Base-by-base conservation (phyloP, 306 rosid species). In the Dryas octopetala region DNA sequence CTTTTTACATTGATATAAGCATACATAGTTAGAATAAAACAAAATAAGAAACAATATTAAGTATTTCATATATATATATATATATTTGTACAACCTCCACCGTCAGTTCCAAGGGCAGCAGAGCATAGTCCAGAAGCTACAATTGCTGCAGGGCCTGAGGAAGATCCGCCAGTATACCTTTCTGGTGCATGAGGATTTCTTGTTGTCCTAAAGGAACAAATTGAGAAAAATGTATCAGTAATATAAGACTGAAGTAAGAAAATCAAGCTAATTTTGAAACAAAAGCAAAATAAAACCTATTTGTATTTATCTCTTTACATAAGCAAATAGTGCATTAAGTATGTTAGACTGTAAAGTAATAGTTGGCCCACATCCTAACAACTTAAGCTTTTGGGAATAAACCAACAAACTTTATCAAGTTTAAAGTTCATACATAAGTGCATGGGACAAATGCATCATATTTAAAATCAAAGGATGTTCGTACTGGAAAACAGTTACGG, bases 151-250 rank as follows among this genome's bases (percentile, higher is more conserved):
- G 98, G 96, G 68, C 98, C 98, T 7, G 97, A 94, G 67, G 98
- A 94, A 80, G 98, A 94, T 77, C 98, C 98, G 11, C 97, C 98
- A 4, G 98, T 94, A 74, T 94, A 94, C 81, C 98, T 86, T 59
- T 91, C 97, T 76, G 76, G 91, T 54, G 93, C 97, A 84, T 94
- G 98, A 69, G 97, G 98, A 88, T 94, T 94, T 84, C 98, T 91
- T 55, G 91, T 79, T 54, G 98, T 90, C 79, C 98, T 91, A 86
- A 82, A 60, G 74, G 62, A 54, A 71, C 49, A 69, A 19, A 78
- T 71, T 78, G 74, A 68, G 75, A 71, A 50, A 52, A 61, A 49
- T 40, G 62, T 59, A 17, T 12, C 28, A 45, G 71, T 57, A 28
- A 17, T 45, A 10, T 9, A 73, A 47, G 5, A 54, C 43, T 71